Conservation (phyloP, 257 asterid species). For the Galeopsis tetrahit region DNA sequence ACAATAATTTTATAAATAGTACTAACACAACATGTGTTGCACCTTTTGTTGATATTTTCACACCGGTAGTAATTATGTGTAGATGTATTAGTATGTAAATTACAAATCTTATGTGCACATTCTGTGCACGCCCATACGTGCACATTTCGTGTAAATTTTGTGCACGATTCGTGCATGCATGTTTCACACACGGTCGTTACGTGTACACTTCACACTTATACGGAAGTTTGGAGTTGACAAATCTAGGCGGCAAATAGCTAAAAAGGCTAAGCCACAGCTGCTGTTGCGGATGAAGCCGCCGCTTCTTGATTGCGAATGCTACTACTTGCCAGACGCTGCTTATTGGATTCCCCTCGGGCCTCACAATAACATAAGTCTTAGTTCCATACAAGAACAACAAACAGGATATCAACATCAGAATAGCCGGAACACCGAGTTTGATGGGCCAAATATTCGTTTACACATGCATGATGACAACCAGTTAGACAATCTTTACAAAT, state of each 20-base stretch:
- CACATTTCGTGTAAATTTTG: too few relatives aligned
- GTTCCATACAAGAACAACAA: constrained; percentile 63
- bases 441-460: constrained; percentile 69
- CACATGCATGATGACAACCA: constrained; percentile 63
- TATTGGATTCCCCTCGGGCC: constrained; percentile 75
- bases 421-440: constrained; percentile 63
- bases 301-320: constrained; percentile 55
- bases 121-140: too few relatives aligned
- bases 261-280: constrained; percentile 56
- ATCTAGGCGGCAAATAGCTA: constrained; percentile 43
- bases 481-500: constrained; percentile 68
- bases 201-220: too few relatives aligned
- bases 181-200: too few relatives aligned
- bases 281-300: constrained; percentile 47
- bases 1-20: too few relatives aligned
- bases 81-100: too few relatives aligned
- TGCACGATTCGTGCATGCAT: too few relatives aligned
- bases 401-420: constrained; percentile 61
- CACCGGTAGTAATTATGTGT: too few relatives aligned
- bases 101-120: too few relatives aligned
- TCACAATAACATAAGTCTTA: constrained; percentile 54
- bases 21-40: too few relatives aligned
- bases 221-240: constrained; percentile 62
- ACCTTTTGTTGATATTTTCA: too few relatives aligned
- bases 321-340: constrained; percentile 55